phyloP scores from a whole-genome alignment of 2,329 filamentous ascomycete genomes.

The Hyphodiscus sp. region DNA sequence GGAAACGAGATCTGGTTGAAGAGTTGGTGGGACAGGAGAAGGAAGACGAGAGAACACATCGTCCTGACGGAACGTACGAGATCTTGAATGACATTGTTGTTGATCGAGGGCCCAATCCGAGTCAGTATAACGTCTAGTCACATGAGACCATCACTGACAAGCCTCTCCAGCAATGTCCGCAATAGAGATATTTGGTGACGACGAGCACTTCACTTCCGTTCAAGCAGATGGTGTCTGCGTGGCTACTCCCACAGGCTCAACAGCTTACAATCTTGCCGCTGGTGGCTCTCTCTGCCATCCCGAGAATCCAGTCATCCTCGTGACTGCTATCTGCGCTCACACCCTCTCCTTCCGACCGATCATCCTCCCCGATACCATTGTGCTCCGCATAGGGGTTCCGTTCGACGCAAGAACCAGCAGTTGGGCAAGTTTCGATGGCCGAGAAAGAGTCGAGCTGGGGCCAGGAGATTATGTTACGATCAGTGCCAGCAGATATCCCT shows the following conservation, averaged over 20 bases:
- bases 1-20: slow-evolving; percentile 68
- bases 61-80: slow-evolving; percentile 75
- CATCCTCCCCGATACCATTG: slow-evolving; percentile 92
- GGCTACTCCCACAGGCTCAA: slow-evolving; percentile 89
- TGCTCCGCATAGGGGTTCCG: slow-evolving; percentile 86
- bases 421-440: slow-evolving; percentile 97
- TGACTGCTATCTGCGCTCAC: slow-evolving; percentile 91
- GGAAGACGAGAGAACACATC: slow-evolving; percentile 79
- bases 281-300: slow-evolving; percentile 95
- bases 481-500: slow-evolving; percentile 73
- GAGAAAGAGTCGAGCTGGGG: slow-evolving; percentile 73
- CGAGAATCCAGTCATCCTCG: slow-evolving; percentile 91
- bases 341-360: slow-evolving; percentile 95
- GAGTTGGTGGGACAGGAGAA: slow-evolving; percentile 83
- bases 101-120: slow-evolving; percentile 87
- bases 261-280: slow-evolving; percentile 90
- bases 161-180: slow-evolving; percentile 68
- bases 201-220: slow-evolving; percentile 86
- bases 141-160: slow-evolving; percentile 3
- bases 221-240: slow-evolving; percentile 91
- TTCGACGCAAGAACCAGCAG: slow-evolving; percentile 83
- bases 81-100: slow-evolving; percentile 97
- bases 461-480: slow-evolving; percentile 83
- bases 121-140: slow-evolving; percentile 42
- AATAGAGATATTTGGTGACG: slow-evolving; percentile 88